These are phyloP conservation scores for Vitis hybrid DNA, from an alignment of 177 flowering plant genomes.

Conservation along the genomic window DNA sequence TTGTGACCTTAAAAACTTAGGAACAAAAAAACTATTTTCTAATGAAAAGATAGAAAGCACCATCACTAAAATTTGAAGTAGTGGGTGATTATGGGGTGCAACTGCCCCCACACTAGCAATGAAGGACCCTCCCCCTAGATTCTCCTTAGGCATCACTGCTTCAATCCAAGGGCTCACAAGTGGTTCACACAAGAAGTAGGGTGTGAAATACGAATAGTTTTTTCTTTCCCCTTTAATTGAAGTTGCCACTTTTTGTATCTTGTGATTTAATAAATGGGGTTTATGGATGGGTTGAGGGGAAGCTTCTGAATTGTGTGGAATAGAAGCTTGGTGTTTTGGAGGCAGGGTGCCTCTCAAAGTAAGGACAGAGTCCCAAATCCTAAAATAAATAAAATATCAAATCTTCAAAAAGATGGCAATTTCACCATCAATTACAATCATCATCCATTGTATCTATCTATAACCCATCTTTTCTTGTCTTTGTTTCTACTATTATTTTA, in stretches of 20 bases:
- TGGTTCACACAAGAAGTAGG: too few species aligned
- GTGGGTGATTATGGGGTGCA: neutral
- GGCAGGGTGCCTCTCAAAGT: conserved; percentile 29
- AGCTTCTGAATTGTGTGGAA: neutral
- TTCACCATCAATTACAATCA: conserved; percentile 3
- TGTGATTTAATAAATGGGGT: neutral
- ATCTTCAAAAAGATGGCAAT: conserved; percentile 1
- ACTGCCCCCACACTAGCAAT: neutral
- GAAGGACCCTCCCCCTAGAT: neutral
- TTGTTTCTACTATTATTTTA: neutral
- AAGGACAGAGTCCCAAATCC: conserved; percentile 20
- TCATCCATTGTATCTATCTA: conserved; percentile 15
- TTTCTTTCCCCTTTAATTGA: too few species aligned
- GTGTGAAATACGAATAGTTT: too few species aligned
- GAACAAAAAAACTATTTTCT: conserved; percentile 4
- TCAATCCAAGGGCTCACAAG: too few species aligned
- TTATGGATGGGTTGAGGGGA: neutral
- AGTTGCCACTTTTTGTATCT: neutral
- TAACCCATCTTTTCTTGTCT: conserved; percentile 13
- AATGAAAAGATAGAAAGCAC: conserved; percentile 15
- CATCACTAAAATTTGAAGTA: neutral
- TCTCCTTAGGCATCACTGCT: too few species aligned
- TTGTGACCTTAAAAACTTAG: conserved; percentile 13
- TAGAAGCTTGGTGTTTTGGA: conserved; percentile 7
- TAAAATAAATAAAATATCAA: conserved; percentile 5